Base-by-base conservation (phyloP, 495 filamentous ascomycete species). In the Penicillium salamii region DNA sequence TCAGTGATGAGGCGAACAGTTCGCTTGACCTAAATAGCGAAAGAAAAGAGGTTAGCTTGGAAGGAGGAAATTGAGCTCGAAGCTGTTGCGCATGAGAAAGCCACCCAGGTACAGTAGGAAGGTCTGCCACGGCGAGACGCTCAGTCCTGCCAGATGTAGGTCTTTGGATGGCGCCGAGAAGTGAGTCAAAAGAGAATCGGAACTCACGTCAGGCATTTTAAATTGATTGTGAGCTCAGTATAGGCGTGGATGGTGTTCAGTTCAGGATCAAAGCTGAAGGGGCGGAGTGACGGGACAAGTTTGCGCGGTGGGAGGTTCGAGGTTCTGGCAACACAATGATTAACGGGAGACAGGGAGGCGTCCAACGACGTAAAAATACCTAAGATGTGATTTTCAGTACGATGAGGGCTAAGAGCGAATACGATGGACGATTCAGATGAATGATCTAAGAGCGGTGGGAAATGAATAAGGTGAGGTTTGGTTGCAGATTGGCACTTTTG, bases 1-100 rank as follows among this genome's bases (percentile, higher is more conserved):
- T 91, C 85, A 20, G 93, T 98, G 52, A 97, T 79, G 69, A 98
- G 80, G 78, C 92, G 91, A 66, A 98, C 79, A 49, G 78, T 88
- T 51, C 93, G 84, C 76, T 95, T 89, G 64, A 91, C 78, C 88
- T 91, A 55, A 9, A 49, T 26, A 34, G 49, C 28, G 26, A 14
- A 51, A 12, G 17, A 2, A 21, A 23, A 19, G 11, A 19, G n/a
- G n/a, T 48, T 39, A 53, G 54, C 32, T 14, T 6, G 8, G 23
- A 13, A 43, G 14, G 11, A 24, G 19, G 26, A 5, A 2, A 40
- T 40, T 37, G 31, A 15, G 34, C 34, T n/a, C 11, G 7, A 31
- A 17, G 7, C 29, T 13, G 11, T 32, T 11, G 29, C 29, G 12
- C 12, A 32, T 32, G 29, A 8, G 5, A 32, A 32, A 32, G 29